Percentiles rank a stretch among this genome's conserved stretches.
Evolutionary conservation across 805 yeast species (phyloP).

Genomic region (Cyberlindnera misumaiensis): DNA sequence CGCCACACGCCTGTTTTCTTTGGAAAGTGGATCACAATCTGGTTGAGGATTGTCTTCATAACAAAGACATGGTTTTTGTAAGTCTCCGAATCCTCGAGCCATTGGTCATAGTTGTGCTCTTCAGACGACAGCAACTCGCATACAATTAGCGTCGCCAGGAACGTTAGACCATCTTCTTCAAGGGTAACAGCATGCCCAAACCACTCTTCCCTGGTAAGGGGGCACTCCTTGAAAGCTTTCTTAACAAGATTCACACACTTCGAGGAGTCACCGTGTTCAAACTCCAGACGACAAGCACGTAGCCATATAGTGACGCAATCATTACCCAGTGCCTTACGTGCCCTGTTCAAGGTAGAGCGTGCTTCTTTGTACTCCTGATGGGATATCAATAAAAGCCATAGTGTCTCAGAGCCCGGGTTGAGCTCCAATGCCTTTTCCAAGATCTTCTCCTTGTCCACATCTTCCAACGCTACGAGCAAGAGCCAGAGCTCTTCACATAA

Average conservation of each 20-base stretch:
- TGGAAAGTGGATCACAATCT: slow-evolving; percentile 42
- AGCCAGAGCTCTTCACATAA: slow-evolving; percentile 60
- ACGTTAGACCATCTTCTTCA: slow-evolving; percentile 37
- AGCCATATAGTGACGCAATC: slow-evolving; percentile 55
- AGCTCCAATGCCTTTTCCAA: slow-evolving; percentile 61
- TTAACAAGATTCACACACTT: slow-evolving; percentile 42
- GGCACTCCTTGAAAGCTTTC: slow-evolving; percentile 40
- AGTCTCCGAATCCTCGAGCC: slow-evolving; percentile 21
- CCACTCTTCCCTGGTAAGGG: slow-evolving; percentile 41
- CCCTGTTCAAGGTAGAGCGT: slow-evolving; percentile 46
- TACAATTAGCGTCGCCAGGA: slow-evolving; percentile 51
- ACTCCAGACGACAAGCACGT: slow-evolving; percentile 64
- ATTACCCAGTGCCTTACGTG: slow-evolving; percentile 46
- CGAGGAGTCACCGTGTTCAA: slow-evolving; percentile 33
- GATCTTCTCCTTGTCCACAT: slow-evolving; percentile 43
- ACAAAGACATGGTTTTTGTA: slow-evolving; percentile 16
- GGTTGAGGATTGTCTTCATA: slow-evolving; percentile 38
- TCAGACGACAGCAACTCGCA: slow-evolving; percentile 31
- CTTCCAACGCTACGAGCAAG: slow-evolving; percentile 53
- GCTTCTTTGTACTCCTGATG: slow-evolving; percentile 41
- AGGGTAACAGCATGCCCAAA: slow-evolving; percentile 45
- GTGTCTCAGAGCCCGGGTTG: slow-evolving; percentile 53
- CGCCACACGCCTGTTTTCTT: slow-evolving; percentile 42
- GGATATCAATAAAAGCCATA: slow-evolving; percentile 58
- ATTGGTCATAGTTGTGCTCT: slow-evolving; percentile 18